These are phyloP conservation scores for Globisporangium nagaii DNA, from an alignment of 352 stramenopile species.

Conservation along the genomic window DNA sequence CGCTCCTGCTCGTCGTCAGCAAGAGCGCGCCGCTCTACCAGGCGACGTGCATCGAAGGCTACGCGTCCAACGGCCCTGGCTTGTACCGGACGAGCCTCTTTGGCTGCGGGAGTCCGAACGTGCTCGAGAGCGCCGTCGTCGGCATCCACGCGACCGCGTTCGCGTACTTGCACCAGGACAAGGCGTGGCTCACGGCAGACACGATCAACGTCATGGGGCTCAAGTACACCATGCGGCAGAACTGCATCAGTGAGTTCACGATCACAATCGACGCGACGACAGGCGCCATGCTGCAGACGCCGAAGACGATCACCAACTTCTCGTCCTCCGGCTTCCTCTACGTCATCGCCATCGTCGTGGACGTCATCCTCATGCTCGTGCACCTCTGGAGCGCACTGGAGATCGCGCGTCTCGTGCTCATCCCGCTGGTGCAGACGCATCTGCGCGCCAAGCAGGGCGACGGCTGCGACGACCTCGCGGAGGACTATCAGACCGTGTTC, in stretches of 20 bases:
- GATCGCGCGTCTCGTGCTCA: slow-evolving; percentile 17
- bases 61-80: slow-evolving; percentile 14
- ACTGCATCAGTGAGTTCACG: slow-evolving; percentile 23
- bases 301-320: slow-evolving; percentile 12
- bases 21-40: slow-evolving; percentile 31
- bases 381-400: slow-evolving; percentile 27
- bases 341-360: slow-evolving; percentile 8
- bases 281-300: background rate
- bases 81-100: slow-evolving; percentile 21
- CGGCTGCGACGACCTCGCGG: slow-evolving; percentile 17
- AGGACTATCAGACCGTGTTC: slow-evolving; percentile 20
- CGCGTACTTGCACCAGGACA: slow-evolving; percentile 23
- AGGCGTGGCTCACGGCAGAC: slow-evolving; percentile 38
- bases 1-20: slow-evolving; percentile 30
- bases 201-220: slow-evolving; percentile 31
- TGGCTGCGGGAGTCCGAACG: slow-evolving; percentile 32
- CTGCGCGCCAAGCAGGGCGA: slow-evolving; percentile 10
- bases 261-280: background rate
- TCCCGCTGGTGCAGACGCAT: slow-evolving; percentile 8
- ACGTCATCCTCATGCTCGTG: slow-evolving; percentile 22
- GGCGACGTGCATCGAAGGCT: slow-evolving; percentile 34
- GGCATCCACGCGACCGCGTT: slow-evolving; percentile 30
- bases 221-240: slow-evolving; percentile 39
- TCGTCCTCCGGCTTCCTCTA: slow-evolving; percentile 11
- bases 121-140: slow-evolving; percentile 23